These are phyloP conservation scores for Salvia splendens DNA, from an alignment of 257 asterid genomes.

Conservation along the genomic window DNA sequence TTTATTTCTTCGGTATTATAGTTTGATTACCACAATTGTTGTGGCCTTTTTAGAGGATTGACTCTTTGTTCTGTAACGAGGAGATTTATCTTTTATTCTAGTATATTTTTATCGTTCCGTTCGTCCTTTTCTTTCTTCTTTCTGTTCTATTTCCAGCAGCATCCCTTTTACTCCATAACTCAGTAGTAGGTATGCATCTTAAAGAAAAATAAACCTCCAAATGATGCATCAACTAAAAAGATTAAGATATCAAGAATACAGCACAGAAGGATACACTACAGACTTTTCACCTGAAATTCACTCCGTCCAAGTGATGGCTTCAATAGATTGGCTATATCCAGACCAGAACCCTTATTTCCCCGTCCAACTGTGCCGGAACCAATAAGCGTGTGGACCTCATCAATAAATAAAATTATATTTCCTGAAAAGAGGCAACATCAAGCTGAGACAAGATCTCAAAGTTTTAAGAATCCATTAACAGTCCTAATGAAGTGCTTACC, in stretches of 20 bases:
- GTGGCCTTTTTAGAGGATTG: too few species aligned
- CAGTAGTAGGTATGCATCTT: neutral
- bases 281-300: constrained; percentile 71
- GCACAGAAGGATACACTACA: constrained; percentile 28
- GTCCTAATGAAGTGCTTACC: constrained; percentile 52
- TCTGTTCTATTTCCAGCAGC: too few species aligned
- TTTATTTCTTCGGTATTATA: too few species aligned
- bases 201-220: constrained; percentile 13
- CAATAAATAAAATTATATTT: constrained; percentile 79
- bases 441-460: constrained; percentile 38
- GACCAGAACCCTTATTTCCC: constrained; percentile 92
- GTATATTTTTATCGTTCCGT: too few species aligned
- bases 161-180: too few species aligned
- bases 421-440: constrained; percentile 62
- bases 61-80: too few species aligned
- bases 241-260: constrained; percentile 17
- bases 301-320: constrained; percentile 97
- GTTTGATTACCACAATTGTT: too few species aligned
- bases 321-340: constrained; percentile 87
- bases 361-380: constrained; percentile 91
- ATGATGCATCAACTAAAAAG: constrained; percentile 27
- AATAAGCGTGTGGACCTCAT: constrained; percentile 94
- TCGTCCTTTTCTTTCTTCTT: too few species aligned
- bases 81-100: too few species aligned
- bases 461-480: constrained; percentile 22